These are phyloP conservation scores for Salinomyces thailandicus DNA, from an alignment of 2,329 filamentous ascomycete genomes.

Conservation along the genomic window DNA sequence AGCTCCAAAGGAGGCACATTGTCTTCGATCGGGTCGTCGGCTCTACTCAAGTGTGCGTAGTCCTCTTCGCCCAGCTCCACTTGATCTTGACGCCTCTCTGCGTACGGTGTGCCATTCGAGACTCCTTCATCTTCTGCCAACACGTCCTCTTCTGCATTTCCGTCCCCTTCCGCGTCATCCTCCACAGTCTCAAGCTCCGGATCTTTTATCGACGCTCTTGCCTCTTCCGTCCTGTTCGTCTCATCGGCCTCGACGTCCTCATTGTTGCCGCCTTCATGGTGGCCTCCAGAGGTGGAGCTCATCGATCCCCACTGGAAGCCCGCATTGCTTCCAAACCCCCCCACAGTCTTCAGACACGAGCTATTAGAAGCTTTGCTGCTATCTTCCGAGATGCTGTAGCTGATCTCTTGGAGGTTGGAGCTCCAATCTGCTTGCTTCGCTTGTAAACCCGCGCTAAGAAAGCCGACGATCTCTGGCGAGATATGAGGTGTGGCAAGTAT, in stretches of 20 bases:
- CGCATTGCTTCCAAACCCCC: constrained; percentile 47
- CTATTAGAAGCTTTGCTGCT: too few relatives aligned
- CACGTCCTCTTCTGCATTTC: neutral
- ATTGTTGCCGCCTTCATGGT: constrained; percentile 50
- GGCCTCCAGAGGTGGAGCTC: constrained; percentile 58
- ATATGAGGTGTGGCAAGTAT: too few relatives aligned
- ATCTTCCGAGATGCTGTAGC: too few relatives aligned
- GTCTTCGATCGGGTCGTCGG: neutral
- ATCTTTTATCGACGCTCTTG: constrained; percentile 5
- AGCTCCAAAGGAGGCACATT: neutral
- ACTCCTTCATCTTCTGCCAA: neutral
- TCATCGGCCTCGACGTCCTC: constrained; percentile 38
- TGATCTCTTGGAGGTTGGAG: too few relatives aligned
- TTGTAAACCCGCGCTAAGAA: too few relatives aligned
- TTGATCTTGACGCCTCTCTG: constrained; percentile 15
- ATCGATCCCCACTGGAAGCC: constrained; percentile 46
- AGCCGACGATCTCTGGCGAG: too few relatives aligned
- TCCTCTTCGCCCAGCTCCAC: constrained; percentile 9
- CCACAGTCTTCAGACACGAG: too few relatives aligned
- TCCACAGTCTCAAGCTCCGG: too few relatives aligned
- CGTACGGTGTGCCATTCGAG: too few relatives aligned
- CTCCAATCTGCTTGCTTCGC: too few relatives aligned
- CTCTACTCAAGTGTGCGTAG: neutral
- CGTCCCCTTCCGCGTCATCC: neutral
- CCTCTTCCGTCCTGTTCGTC: constrained; percentile 15